Conservation (phyloP, 805 yeast genomes). For the Candida railenensis region DNA sequence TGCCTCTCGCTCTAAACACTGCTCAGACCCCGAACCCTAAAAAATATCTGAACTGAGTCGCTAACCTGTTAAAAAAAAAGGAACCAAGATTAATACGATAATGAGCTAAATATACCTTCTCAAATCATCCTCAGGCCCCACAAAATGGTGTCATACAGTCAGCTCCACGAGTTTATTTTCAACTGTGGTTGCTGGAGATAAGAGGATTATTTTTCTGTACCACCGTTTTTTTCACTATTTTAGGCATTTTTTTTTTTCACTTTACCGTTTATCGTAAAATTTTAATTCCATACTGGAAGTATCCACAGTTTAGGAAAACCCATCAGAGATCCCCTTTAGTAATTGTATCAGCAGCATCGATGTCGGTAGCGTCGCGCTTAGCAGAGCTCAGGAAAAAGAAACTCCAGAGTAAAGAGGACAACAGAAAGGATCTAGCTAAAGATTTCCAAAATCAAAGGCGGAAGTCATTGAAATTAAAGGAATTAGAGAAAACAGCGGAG, state of each 20-base stretch:
- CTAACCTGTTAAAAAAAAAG: no score
- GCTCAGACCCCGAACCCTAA: no score
- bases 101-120: no score
- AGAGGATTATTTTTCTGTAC: not conserved
- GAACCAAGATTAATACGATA: no score
- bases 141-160: not conserved
- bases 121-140: no score
- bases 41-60: no score
- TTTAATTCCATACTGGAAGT: no score
- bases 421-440: slow-evolving; percentile 15
- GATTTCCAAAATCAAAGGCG: slow-evolving; percentile 15
- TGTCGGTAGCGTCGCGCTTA: slow-evolving; percentile 8
- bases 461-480: slow-evolving; percentile 11
- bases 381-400: slow-evolving; percentile 16
- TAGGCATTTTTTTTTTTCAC: not conserved
- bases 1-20: no score
- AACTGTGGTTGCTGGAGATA: not conserved
- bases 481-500: slow-evolving; percentile 15
- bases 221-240: not conserved
- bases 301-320: not conserved
- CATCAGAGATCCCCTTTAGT: no score
- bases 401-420: slow-evolving; percentile 14
- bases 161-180: not conserved
- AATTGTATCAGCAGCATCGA: no score
- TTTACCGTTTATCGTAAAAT: not conserved